phyloP scores from a whole-genome alignment of 192 early-diverging fungal species.

The Ramicandelaber brevisporus region DNA sequence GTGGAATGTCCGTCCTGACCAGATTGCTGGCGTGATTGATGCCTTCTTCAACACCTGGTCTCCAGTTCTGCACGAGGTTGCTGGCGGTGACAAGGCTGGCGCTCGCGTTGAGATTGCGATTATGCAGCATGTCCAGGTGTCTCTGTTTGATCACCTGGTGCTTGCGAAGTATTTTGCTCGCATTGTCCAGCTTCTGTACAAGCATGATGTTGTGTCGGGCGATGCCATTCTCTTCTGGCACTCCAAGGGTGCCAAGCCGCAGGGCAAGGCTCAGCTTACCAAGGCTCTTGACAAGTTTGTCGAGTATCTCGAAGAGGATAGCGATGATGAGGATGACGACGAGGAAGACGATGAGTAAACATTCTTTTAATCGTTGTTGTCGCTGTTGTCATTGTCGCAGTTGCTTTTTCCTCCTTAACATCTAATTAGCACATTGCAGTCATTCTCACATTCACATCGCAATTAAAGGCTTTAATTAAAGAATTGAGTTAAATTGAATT shows the following conservation, averaged over 20 bases:
- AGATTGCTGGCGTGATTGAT: slow-evolving; percentile 48
- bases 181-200: slow-evolving; percentile 64
- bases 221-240: slow-evolving; percentile 84
- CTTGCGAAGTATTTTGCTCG: slow-evolving; percentile 68
- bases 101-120: slow-evolving; percentile 70
- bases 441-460: too few species aligned
- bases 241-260: slow-evolving; percentile 65
- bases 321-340: slow-evolving; percentile 39
- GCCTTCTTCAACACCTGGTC: slow-evolving; percentile 38
- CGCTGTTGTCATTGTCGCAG: too few species aligned
- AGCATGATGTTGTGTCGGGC: slow-evolving; percentile 73
- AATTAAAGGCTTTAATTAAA: too few species aligned
- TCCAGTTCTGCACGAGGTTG: slow-evolving; percentile 46
- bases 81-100: slow-evolving; percentile 20
- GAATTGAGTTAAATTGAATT: too few species aligned
- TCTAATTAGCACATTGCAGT: too few species aligned
- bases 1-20: slow-evolving; percentile 54
- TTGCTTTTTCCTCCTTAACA: too few species aligned
- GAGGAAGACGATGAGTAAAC: slow-evolving; percentile 42
- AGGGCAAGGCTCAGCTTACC: slow-evolving; percentile 72
- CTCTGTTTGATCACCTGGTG: slow-evolving; percentile 70
- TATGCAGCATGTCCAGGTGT: slow-evolving; percentile 60
- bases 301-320: slow-evolving; percentile 43
- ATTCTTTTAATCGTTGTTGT: too few species aligned
- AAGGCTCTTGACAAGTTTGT: slow-evolving; percentile 88